Evolutionary conservation across 1,284 basidiomycete genomes (phyloP).

Genomic region (Macrocystidia cucumis): DNA sequence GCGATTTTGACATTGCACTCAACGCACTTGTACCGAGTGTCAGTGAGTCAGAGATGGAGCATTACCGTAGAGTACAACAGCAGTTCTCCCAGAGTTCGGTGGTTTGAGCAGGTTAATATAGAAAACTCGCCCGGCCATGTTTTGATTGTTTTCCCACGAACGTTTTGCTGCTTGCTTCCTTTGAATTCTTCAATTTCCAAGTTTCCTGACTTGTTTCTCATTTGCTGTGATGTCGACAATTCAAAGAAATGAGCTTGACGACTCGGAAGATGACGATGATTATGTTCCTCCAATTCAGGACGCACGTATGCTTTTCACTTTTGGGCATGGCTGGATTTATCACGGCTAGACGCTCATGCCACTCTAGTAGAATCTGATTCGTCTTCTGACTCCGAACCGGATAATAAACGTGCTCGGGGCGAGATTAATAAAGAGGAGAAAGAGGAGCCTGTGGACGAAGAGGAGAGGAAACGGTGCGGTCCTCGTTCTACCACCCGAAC

Average conservation of each 20-base stretch:
- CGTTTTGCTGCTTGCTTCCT: too few relatives aligned
- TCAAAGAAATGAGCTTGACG: conserved; percentile 24
- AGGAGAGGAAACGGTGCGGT: conserved; percentile 35
- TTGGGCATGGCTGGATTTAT: conserved; percentile 24
- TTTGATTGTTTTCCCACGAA: too few relatives aligned
- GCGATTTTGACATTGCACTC: conserved; percentile 78
- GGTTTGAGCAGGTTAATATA: too few relatives aligned
- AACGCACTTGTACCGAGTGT: conserved; percentile 81
- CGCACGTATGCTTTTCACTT: too few relatives aligned
- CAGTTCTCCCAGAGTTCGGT: conserved; percentile 70
- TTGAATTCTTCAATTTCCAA: too few relatives aligned
- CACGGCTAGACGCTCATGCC: background rate
- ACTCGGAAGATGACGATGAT: conserved; percentile 61
- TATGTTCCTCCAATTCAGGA: conserved; percentile 47
- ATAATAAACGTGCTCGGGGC: conserved; percentile 17
- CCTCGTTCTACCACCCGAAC: background rate
- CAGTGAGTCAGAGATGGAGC: conserved; percentile 82
- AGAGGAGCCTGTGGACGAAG: conserved; percentile 23
- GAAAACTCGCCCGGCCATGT: too few relatives aligned
- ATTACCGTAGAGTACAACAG: conserved; percentile 74
- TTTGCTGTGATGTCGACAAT: background rate
- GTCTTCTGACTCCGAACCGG: conserved; percentile 28
- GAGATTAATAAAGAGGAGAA: conserved; percentile 14
- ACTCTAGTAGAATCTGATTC: conserved; percentile 24
- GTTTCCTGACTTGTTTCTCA: too few relatives aligned